Conservation (phyloP, 306 rosid genomes). For the Betula pendula region DNA sequence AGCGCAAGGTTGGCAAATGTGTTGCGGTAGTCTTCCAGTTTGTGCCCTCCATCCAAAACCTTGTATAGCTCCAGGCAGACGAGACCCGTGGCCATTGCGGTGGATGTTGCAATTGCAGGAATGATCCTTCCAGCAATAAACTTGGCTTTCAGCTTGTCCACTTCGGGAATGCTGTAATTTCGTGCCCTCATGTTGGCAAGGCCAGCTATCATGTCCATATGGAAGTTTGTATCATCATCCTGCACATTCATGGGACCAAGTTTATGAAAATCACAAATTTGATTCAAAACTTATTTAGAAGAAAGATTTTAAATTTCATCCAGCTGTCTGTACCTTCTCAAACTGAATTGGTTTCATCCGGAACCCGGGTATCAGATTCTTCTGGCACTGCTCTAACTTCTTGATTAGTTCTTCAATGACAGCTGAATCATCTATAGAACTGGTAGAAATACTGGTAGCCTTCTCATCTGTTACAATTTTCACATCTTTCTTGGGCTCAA, state of each 20-base stretch:
- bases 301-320: background rate
- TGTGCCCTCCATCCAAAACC: conserved; percentile 76
- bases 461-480: conserved; percentile 92
- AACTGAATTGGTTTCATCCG: conserved; percentile 96
- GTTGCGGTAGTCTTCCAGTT: conserved; percentile 83
- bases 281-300: background rate
- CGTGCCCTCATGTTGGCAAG: conserved; percentile 99
- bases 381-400: conserved; percentile 60
- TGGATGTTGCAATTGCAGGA: conserved; percentile 95
- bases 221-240: conserved; percentile 97
- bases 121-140: conserved; percentile 93
- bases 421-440: conserved; percentile 82
- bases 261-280: background rate
- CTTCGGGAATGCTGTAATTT: conserved; percentile 92
- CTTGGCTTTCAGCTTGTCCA: conserved; percentile 96
- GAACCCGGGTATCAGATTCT: conserved; percentile 60
- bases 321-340: conserved; percentile 61
- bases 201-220: conserved; percentile 92
- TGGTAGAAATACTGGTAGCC: conserved; percentile 69
- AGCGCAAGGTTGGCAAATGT: conserved; percentile 87
- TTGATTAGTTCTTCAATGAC: conserved; percentile 67
- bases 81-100: conserved; percentile 95
- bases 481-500: conserved; percentile 78
- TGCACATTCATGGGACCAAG: conserved; percentile 37
- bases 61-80: conserved; percentile 95